Base-by-base conservation (phyloP, 2,329 filamentous ascomycete species). In the Xylaria sp. region DNA sequence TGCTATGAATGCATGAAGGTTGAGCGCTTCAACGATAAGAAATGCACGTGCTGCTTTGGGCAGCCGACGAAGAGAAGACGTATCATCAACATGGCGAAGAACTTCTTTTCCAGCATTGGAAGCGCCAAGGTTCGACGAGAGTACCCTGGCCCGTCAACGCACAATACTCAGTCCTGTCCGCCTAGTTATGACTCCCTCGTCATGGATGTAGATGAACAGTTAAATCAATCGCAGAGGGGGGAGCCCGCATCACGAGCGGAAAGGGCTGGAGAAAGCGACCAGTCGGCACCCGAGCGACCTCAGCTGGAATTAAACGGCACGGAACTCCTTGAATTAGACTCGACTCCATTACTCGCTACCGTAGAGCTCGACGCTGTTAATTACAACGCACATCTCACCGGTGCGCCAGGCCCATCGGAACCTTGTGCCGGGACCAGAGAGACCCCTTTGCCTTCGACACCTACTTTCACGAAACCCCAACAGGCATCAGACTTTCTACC, bases 301-400 rank as follows among this genome's bases (percentile, higher is more conserved):
- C 76, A 81, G 56, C 78, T 79, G 61, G 86, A 88, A 75, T 78
- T 88, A 18, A 82, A 81, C 20, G 82, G 84, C 6, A 85, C 79
- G 58, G 84, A 86, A 76, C 86, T 88, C 55, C 78, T 85, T 67
- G 86, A 88, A 73, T 82, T 87, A 68, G 86, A 87, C 75, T 87
- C 86, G 4, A 78, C 75, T 55, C 82, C 86, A 69, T 76, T 86
- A 57, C 60, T 62, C 54, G 74, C 72, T 63, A 69, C 72, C 37
- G 73, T 72, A 58, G 75, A 79, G 67, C 74, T 78, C 52, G 75
- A 76, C 31, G 69, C 75, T 20, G 61, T 75, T 52, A 77, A 76
- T 65, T 76, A 76, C 66, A 71, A 75, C 34, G 50, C 65, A 10
- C 73, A 71, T 48, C 37, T 52, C 18, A 66, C 66, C 57, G 44